Percentiles rank a stretch among this genome's conserved stretches.
Evolutionary conservation across 129 eudicot species (phyloP).

Genomic region (Flaveria robusta): DNA sequence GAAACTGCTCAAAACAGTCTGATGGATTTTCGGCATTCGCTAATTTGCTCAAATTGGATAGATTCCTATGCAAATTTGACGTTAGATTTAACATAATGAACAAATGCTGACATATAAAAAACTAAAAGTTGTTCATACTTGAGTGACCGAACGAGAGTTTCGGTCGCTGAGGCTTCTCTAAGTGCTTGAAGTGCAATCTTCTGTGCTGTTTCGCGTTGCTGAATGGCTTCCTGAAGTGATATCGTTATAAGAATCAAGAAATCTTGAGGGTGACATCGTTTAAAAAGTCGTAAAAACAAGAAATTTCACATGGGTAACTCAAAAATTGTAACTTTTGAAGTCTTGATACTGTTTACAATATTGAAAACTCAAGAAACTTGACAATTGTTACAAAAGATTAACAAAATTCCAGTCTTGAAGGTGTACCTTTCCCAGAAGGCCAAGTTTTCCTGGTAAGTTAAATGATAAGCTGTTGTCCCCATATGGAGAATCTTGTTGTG

Average conservation of each 20-base stretch:
- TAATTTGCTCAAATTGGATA: constrained; percentile 74
- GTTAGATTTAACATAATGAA: constrained; percentile 17
- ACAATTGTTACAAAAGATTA: neutral
- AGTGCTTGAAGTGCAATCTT: constrained; percentile 92
- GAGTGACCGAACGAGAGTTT: constrained; percentile 76
- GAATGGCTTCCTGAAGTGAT: constrained; percentile 72
- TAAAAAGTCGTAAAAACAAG: neutral
- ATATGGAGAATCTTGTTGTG: constrained; percentile 54
- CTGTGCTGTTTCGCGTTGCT: constrained; percentile 85
- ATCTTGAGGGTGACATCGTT: neutral
- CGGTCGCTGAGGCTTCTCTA: constrained; percentile 87
- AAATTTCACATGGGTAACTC: no score
- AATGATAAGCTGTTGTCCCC: constrained; percentile 51
- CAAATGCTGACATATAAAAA: neutral
- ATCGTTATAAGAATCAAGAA: neutral
- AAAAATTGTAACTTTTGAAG: constrained; percentile 8
- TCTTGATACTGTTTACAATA: neutral
- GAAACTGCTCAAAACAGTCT: constrained; percentile 75
- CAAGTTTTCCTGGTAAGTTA: constrained; percentile 83
- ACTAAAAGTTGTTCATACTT: constrained; percentile 44
- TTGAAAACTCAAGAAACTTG: neutral
- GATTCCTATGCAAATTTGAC: constrained; percentile 44
- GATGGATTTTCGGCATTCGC: constrained; percentile 75
- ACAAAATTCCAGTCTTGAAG: constrained; percentile 14
- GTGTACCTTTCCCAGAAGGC: constrained; percentile 66